Base-by-base conservation (phyloP, 2,329 filamentous ascomycete genomes). In the Sporothrix inflata region DNA sequence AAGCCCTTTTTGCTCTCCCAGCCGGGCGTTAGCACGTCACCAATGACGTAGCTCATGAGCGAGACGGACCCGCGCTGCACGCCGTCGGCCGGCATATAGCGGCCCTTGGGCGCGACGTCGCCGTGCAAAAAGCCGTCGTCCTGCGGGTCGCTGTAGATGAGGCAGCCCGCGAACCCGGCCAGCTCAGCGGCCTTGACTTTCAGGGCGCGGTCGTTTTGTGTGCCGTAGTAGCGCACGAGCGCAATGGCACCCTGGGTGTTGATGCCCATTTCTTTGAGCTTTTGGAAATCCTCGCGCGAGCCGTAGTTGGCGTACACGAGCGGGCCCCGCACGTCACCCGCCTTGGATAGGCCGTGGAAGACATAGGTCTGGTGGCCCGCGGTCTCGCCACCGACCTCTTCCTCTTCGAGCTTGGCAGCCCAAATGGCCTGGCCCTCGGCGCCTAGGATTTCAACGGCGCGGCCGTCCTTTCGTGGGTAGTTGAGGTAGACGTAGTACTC, bases 281-380 rank as follows among this genome's bases (percentile, higher is more conserved):
- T 83, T 78, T 92, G 86, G 79, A 97, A 98, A 79, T 99, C 96
- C 57, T 93, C 90, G 68, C 90, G 87, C 57, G 93, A 92, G 14
- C 96, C 97, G 78, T 94, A 97, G 81, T 98, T 98, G 70, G 92
- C 95, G 80, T 97, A 99, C 1, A 99, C 88, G 60, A 98, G 81
- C 24, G 92, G 94, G 0, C 96, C 96, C 34, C 88, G 92, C 49
- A 95, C 94, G 77, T 96, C 92, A 57, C 94, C 96, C 0, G 91
- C 88, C 79, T 92, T 94, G 21, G 94, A 97, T 79, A 96, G 90
- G 1, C 93, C 96, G 79, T 98, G 95, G 79, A 97, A 99, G 8
- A 89, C 90, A 65, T 88, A 86, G 0, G 93, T 94, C 81, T 95
- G 91, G 76, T 89, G 87, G 38, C 89, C 87, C 1, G 85, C 83